Percentiles rank a stretch among this genome's conserved stretches.
These are phyloP conservation scores for Diatrype stigma DNA, from an alignment of 2,329 filamentous ascomycete species.

Conservation along the genomic window DNA sequence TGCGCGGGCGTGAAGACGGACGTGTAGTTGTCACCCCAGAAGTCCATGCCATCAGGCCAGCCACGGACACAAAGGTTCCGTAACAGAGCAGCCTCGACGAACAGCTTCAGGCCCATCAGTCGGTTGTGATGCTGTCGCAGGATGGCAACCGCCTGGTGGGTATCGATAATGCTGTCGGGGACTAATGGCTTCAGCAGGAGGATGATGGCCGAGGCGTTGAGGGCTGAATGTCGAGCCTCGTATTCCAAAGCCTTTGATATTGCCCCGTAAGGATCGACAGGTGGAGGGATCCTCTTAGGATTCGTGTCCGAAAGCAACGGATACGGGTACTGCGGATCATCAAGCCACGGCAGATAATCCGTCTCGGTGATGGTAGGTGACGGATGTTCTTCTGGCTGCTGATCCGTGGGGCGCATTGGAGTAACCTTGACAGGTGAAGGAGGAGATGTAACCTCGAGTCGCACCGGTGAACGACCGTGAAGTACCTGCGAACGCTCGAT, in stretches of 20 bases:
- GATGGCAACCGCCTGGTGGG: conserved; percentile 51
- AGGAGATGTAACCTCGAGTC: conserved; percentile 7
- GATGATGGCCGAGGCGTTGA: conserved; percentile 58
- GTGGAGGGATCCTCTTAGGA: conserved; percentile 20
- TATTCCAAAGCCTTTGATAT: conserved; percentile 52
- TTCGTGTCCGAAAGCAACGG: conserved; percentile 25
- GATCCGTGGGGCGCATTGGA: conserved; percentile 6
- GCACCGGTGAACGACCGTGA: conserved; percentile 6
- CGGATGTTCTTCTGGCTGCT: conserved; percentile 32
- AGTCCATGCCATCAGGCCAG: conserved; percentile 47
- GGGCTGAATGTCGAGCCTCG: conserved; percentile 50
- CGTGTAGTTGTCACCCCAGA: conserved; percentile 53
- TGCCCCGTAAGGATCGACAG: conserved; percentile 53
- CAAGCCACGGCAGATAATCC: conserved; percentile 56
- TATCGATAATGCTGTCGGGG: conserved; percentile 50
- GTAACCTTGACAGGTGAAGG: conserved; percentile 9
- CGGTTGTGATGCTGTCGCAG: conserved; percentile 57
- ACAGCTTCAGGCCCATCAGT: conserved; percentile 55
- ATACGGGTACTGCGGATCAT: conserved; percentile 53
- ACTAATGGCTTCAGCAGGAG: conserved; percentile 56
- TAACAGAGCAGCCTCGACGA: conserved; percentile 56
- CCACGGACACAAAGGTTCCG: conserved; percentile 58
- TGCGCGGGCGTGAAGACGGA: conserved; percentile 52
- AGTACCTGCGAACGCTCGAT: conserved; percentile 15
- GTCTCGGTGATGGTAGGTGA: conserved; percentile 46